Conservation (phyloP, 148 eudicot species). For the Simmondsia chinensis region DNA sequence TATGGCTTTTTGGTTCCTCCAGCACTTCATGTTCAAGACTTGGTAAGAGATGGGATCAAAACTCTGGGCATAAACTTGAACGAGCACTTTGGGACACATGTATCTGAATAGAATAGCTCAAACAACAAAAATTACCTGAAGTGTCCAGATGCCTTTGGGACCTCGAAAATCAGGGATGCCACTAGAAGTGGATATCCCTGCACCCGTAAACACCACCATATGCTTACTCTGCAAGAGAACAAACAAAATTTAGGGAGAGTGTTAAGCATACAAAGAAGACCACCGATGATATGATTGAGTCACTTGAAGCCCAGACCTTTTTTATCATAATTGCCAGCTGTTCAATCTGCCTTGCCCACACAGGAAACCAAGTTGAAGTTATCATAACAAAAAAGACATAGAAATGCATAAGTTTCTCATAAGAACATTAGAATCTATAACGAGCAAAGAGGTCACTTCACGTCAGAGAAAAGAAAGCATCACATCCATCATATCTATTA, state of each 20-base stretch:
- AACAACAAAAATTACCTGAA: slow-evolving; percentile 50
- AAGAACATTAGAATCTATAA: not conserved
- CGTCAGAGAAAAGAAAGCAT: not conserved
- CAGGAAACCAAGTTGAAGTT: slow-evolving; percentile 7
- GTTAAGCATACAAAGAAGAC: slow-evolving; percentile 1
- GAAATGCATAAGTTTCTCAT: not conserved
- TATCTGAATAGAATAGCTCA: not conserved
- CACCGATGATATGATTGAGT: not conserved
- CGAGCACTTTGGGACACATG: not conserved
- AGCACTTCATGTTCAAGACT: too few relatives aligned
- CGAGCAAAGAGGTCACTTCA: too few relatives aligned
- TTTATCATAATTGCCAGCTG: slow-evolving; percentile 63
- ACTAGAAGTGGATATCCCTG: slow-evolving; percentile 96
- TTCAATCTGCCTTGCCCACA: slow-evolving; percentile 47
- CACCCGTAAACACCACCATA: slow-evolving; percentile 92
- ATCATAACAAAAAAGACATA: slow-evolving; percentile 4
- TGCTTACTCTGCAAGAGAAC: slow-evolving; percentile 76
- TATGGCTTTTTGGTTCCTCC: too few relatives aligned
- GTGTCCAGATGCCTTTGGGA: slow-evolving; percentile 98
- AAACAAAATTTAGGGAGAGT: not conserved
- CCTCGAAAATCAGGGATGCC: slow-evolving; percentile 99
- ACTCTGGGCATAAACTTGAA: too few relatives aligned
- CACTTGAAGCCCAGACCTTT: slow-evolving; percentile 39
- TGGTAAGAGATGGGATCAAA: too few relatives aligned
- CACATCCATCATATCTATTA: not conserved